These are phyloP conservation scores for Pelargonium exstipulatum DNA, from an alignment of 441 rosid species.

Conservation along the genomic window DNA sequence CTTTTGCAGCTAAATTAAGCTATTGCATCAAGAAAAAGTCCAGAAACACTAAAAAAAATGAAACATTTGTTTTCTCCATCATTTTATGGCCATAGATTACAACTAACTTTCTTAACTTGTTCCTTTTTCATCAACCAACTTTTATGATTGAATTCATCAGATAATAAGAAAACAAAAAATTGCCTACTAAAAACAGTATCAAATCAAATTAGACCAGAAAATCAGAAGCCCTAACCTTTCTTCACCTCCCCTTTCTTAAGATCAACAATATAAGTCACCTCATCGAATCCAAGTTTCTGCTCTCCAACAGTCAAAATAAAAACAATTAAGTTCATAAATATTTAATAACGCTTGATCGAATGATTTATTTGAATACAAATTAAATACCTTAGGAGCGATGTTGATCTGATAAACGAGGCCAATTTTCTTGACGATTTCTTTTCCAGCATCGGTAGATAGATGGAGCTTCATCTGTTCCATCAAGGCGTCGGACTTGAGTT, in stretches of 20 bases:
- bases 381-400: conserved; percentile 66
- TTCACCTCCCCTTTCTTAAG: conserved; percentile 84
- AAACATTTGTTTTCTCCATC: neutral
- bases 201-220: neutral
- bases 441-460: conserved; percentile 68
- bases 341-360: no score
- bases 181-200: neutral
- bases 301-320: conserved; percentile 9
- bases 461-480: conserved; percentile 64
- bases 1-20: neutral
- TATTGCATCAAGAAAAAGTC: neutral
- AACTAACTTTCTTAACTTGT: neutral
- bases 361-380: neutral
- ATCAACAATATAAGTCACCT: conserved; percentile 65
- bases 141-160: neutral
- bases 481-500: conserved; percentile 64
- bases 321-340: neutral
- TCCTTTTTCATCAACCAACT: neutral
- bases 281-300: conserved; percentile 85
- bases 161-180: neutral
- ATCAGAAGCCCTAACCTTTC: conserved; percentile 48
- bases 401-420: conserved; percentile 81
- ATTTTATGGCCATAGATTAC: neutral
- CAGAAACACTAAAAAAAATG: neutral
- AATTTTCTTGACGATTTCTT: conserved; percentile 49